These are phyloP conservation scores for Ophiostoma fasciatum DNA, from an alignment of 2,329 filamentous ascomycete species.

Conservation along the genomic window DNA sequence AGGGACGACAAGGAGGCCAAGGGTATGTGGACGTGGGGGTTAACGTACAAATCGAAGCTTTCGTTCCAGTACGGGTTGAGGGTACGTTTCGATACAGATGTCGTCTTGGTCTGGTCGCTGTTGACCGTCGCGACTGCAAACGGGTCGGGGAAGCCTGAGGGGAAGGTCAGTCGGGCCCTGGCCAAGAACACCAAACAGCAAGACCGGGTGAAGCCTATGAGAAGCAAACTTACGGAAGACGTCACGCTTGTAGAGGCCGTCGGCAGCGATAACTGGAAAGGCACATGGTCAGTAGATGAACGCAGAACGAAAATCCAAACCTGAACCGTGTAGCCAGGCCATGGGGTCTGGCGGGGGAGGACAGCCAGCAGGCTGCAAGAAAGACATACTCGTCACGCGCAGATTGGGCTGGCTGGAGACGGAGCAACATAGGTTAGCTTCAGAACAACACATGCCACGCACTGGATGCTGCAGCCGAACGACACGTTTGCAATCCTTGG, in stretches of 20 bases:
- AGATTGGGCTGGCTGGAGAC: constrained; percentile 61
- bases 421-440: constrained; percentile 4
- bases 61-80: constrained; percentile 99
- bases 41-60: constrained; percentile 80
- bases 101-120: constrained; percentile 98
- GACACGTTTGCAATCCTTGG: too few species aligned
- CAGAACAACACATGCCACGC: too few species aligned
- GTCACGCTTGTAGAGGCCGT: constrained; percentile 98
- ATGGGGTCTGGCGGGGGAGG: constrained; percentile 4
- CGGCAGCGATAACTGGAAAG: constrained; percentile 79
- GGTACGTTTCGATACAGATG: constrained; percentile 89
- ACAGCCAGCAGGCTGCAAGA: constrained; percentile 10
- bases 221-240: constrained; percentile 67
- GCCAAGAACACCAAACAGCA: too few species aligned
- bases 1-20: too few species aligned
- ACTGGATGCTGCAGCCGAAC: too few species aligned
- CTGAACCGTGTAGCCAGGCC: too few species aligned
- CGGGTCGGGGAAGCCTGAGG: constrained; percentile 93
- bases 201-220: too few species aligned
- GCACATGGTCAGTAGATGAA: constrained; percentile 25
- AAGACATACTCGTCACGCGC: constrained; percentile 70
- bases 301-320: constrained; percentile 3
- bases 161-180: too few species aligned
- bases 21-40: constrained; percentile 5
- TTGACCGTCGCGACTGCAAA: constrained; percentile 95